Evolutionary conservation across 2,329 filamentous ascomycete species (phyloP).

Genomic region (Sphaceloma murrayae): DNA sequence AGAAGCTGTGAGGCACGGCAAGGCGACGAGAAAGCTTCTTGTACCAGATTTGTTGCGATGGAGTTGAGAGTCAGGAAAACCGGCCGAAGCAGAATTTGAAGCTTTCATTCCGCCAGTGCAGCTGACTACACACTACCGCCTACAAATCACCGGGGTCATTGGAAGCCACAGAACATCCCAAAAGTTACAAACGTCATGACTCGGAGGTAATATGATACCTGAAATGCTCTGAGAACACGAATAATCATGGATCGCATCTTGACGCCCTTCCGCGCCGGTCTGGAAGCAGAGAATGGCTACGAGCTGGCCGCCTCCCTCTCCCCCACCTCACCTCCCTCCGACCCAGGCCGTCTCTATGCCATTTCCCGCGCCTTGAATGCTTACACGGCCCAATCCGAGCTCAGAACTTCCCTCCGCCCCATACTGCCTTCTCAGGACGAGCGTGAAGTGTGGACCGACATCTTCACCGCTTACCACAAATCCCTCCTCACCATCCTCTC

Average conservation of each 20-base stretch:
- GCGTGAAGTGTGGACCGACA: conserved; percentile 68
- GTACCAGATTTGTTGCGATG: too few relatives aligned
- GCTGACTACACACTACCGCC: too few relatives aligned
- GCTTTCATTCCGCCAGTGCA: too few relatives aligned
- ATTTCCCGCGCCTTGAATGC: conserved; percentile 64
- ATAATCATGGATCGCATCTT: conserved; percentile 58
- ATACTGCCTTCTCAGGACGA: conserved; percentile 37
- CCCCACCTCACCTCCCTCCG: conserved; percentile 53
- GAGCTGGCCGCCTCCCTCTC: conserved; percentile 64
- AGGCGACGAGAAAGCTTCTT: too few relatives aligned
- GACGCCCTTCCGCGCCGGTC: conserved; percentile 47
- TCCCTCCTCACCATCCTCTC: conserved; percentile 64
- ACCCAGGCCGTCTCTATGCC: conserved; percentile 56
- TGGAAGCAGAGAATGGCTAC: conserved; percentile 51
- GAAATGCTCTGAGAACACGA: not conserved
- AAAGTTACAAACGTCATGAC: too few relatives aligned
- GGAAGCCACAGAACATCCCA: too few relatives aligned
- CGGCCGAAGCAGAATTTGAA: too few relatives aligned
- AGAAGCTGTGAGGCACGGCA: too few relatives aligned
- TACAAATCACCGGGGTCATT: too few relatives aligned
- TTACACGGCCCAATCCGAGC: conserved; percentile 55
- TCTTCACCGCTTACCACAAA: conserved; percentile 78
- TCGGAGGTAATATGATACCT: too few relatives aligned
- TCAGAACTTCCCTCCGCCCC: conserved; percentile 61
- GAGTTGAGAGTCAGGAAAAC: too few relatives aligned